Base-by-base conservation (phyloP, 169 alveolate species). In the Cyclospora cayetanensis region DNA sequence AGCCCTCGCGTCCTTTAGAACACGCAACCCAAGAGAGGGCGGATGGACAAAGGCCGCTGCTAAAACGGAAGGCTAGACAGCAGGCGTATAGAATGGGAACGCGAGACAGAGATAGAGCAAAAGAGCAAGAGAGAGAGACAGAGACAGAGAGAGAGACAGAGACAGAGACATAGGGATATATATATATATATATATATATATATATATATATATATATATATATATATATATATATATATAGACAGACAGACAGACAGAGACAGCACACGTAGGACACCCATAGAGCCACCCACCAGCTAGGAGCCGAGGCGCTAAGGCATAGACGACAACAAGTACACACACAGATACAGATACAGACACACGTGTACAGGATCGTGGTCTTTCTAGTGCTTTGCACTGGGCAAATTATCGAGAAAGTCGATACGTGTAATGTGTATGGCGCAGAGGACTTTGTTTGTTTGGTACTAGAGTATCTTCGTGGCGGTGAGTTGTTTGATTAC, bases 401-500 rank as follows among this genome's bases (percentile, higher is more conserved):
- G n/a, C n/a, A 50, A 2, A 50, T 50, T 50, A n/a, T 50, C 1
- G 2, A 50, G 2, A n/a, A 2, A 2, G 22, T 18, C 63, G 0
- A 50, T 50, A 50, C 1, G 2, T 18, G 2, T n/a, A 50, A n/a
- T 18, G 63, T 0, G 63, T 1, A 34, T 22, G 76, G 1, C 25
- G 5, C 90, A 85, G 92, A 91, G 76, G 96, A 92, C 84, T 94
- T 86, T 83, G 96, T 96, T n/a, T 95, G 95, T 83, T 92, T 97
- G n/a, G 97, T 97, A 4, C 85, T 96, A 94, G 98, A 97, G 77
- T 94, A 95, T 85, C 91, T 95, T 42, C 94, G 94, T 37, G 98
- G 97, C 55, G 97, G 97, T 31, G 98, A 96, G 70, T 91, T 96
- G 31, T 95, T 96, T 80, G 97, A 95, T 63, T 91, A 94, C 86